Evolutionary conservation across 2,329 filamentous ascomycete species (phyloP), one percentile per base, ranked within the genome.

Genomic region (Huntiella moniliformis): DNA sequence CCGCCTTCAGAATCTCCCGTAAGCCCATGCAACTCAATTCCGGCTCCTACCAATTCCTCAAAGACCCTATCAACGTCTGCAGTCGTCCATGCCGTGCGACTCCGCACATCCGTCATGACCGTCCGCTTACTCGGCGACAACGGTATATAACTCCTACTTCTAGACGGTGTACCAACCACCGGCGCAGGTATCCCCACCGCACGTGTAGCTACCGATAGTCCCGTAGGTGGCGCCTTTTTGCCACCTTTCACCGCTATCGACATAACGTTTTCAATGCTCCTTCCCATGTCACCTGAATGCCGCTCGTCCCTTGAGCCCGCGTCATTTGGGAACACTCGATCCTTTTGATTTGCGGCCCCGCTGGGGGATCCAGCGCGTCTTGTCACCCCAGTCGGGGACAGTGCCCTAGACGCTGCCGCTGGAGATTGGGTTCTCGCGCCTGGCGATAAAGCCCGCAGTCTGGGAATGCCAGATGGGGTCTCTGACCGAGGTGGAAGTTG

Each of bases 21-120:
- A 16, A 18, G 38, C 16, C 38, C 35, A 7, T 16, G 22, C 28
- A 34, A n/a, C 16, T 22, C 33, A 15, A 32, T 22, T 18, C 39
- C 15, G n/a, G 17, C 39, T 13, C 18, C 31, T 11, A 38, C 42
- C 1, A 63, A 62, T 2, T 62, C 54, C 56, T 67, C 58, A 57
- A 91, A 77, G 1, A 91, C 65, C 1, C 70, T 63, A 28, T 95
- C 87, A 3, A 94, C 67, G 54, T 94, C 83, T 2, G 81, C 68
- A 0, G 81, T 67, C 4, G 68, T 70, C 88, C 88, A 96, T 0
- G 77, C 63, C 5, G 65, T 62, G 2, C 66, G 70, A 53, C 69
- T 74, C 41, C 77, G 64, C 15, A 78, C 67, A 1, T 50, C 46
- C 12, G 36, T 47, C 51, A 61, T 56, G 1, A 50, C 43, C 15